A percentile compares a stretch with the other conserved stretches of the same genome.
Conservation (phyloP, 768 basidiomycete species). For the Crepidotus variabilis region DNA sequence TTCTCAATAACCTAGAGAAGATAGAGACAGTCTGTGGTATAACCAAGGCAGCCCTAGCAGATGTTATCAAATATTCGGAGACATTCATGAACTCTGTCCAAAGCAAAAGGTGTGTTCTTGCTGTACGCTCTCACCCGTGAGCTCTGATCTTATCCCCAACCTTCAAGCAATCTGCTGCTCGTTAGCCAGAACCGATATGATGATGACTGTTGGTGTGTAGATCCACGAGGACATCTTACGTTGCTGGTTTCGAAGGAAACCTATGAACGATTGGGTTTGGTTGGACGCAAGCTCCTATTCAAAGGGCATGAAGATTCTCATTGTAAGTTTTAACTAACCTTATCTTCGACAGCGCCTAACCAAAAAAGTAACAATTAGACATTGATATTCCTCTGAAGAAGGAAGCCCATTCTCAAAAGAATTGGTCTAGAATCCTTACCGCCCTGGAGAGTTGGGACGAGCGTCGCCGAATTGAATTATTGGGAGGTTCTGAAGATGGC, state of each 20-base stretch:
- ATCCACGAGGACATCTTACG: conserved; percentile 56
- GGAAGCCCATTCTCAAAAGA: conserved; percentile 30
- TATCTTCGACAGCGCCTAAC: conserved; percentile 5
- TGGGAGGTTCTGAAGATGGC: conserved; percentile 26
- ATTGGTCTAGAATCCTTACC: conserved; percentile 32
- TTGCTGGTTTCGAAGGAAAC: conserved; percentile 51
- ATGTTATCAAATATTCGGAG: conserved; percentile 37
- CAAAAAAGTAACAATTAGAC: conserved; percentile 30
- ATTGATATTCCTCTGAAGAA: conserved; percentile 43
- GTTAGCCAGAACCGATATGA: conserved; percentile 27
- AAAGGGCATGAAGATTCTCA: conserved; percentile 43
- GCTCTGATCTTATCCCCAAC: background rate
- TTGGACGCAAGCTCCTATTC: conserved; percentile 53
- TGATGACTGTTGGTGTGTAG: conserved; percentile 70
- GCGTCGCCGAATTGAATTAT: conserved; percentile 23
- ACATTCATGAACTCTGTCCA: conserved; percentile 21
- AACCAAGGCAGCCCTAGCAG: conserved; percentile 38
- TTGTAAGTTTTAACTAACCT: conserved; percentile 30
- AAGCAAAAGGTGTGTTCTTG: conserved; percentile 22
- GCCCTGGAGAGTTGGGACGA: conserved; percentile 51
- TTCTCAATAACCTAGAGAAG: conserved; percentile 35
- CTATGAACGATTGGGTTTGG: conserved; percentile 59
- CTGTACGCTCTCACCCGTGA: background rate
- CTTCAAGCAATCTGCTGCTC: conserved; percentile 32
- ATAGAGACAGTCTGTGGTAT: conserved; percentile 43